Evolutionary conservation across 2,329 filamentous ascomycete species (phyloP), one percentile per base, ranked within the genome.

Genomic region (Chlorencoelia australis): DNA sequence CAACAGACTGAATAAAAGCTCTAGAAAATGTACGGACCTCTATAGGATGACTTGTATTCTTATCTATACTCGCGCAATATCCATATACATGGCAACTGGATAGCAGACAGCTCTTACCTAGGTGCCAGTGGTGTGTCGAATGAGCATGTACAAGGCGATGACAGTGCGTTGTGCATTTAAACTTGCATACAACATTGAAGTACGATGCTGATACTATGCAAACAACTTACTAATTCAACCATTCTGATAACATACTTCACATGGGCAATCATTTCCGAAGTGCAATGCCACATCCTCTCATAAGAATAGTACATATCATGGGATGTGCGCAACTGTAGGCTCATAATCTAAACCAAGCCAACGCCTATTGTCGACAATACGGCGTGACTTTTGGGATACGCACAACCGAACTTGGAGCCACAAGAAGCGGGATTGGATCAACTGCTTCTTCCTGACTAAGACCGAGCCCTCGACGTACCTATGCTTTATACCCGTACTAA

Each of bases 231-330:
- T 96, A 88, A 88, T 70, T 79, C 45, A 89, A 96, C 61, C 79
- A 91, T 57, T 65, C 83, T 30, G 76, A 88, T 30, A 89, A 96
- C 58, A 73, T 94, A 4, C 69, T 91, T 13, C 76, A 89, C 54
- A 73, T 95, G 61, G 71, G 91, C 63, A 95, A 94, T 60, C 68
- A 75, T 36, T 89, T 94, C 61, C 82, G 85, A 27, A 64, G 69
- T 10, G 67, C 82, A 43, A 87, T 91, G 71, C 81, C 83, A 9
- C 80, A 47, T 17, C 89, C 89, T 2, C 66, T 95, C 14, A 62
- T 95, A 44, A 88, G 84, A 39, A 60, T 96, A 18, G 89, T 86
- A 11, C 89, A 96, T 62, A 94, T 85, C 50, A 88, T 94, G 67
- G 89, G 89, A 48, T 87, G 72, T 46, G 75, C 73, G 54, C 33